Evolutionary conservation across 179 eudicot species (phyloP).

Genomic region (Beta corolliflora): DNA sequence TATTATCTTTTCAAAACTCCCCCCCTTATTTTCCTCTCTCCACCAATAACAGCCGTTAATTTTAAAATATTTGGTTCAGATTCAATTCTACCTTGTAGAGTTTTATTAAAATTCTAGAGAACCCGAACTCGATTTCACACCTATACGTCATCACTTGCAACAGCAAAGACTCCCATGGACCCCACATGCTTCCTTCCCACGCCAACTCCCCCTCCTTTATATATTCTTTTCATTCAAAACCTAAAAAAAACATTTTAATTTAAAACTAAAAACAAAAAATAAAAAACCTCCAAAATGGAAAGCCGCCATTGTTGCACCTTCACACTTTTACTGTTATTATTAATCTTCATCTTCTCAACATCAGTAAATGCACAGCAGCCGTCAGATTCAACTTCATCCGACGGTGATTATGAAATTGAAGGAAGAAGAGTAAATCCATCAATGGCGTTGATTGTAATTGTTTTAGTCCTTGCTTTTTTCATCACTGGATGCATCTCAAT

Average conservation of each 20-base stretch:
- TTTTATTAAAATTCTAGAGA: too few species aligned
- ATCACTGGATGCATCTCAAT: slow-evolving; percentile 39
- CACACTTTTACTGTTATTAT: background rate
- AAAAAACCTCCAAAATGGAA: background rate
- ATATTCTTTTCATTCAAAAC: background rate
- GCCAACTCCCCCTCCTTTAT: slow-evolving; percentile 13
- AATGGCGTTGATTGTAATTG: slow-evolving; percentile 26
- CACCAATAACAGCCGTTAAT: too few species aligned
- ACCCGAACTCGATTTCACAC: background rate
- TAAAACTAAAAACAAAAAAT: too few species aligned
- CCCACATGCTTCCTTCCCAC: slow-evolving; percentile 23
- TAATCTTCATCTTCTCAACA: slow-evolving; percentile 8
- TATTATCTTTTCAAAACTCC: too few species aligned
- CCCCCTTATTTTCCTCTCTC: too few species aligned
- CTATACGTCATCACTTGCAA: slow-evolving; percentile 9
- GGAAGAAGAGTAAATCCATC: slow-evolving; percentile 28
- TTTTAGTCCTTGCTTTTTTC: slow-evolving; percentile 37
- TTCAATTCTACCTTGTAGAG: too few species aligned
- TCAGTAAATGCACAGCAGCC: slow-evolving; percentile 32
- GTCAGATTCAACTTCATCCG: background rate
- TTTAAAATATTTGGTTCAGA: too few species aligned
- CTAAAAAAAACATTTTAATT: background rate
- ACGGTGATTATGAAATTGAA: background rate
- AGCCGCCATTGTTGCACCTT: background rate
- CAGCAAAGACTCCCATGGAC: background rate